These are phyloP conservation scores for Onygena corvina DNA, from an alignment of 2,329 filamentous ascomycete species.

Conservation along the genomic window DNA sequence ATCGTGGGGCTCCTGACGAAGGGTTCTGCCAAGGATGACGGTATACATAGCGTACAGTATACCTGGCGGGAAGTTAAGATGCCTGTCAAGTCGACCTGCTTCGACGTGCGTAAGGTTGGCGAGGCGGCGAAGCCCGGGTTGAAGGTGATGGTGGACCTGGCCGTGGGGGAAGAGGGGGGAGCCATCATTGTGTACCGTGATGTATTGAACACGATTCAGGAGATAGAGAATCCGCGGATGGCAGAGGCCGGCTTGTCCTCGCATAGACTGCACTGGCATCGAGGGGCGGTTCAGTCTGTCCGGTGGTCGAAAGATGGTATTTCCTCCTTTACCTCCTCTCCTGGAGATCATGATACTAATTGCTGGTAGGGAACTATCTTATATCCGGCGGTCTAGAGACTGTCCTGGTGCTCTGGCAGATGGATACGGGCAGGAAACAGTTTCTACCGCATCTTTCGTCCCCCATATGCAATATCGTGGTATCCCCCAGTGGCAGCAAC, in stretches of 20 bases:
- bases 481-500: constrained; percentile 66
- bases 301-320: constrained; percentile 89
- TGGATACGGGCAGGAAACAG: constrained; percentile 71
- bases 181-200: constrained; percentile 73
- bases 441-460: constrained; percentile 84
- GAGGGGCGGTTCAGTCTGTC: constrained; percentile 65
- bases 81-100: constrained; percentile 52
- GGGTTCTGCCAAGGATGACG: constrained; percentile 18
- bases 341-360: no score
- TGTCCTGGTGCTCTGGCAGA: constrained; percentile 81
- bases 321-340: neutral
- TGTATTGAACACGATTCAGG: constrained; percentile 46
- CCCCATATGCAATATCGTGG: constrained; percentile 68
- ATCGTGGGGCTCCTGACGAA: constrained; percentile 46
- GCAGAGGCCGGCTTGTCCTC: constrained; percentile 36
- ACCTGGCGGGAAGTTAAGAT: constrained; percentile 44
- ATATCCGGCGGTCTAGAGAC: constrained; percentile 88
- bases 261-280: constrained; percentile 81
- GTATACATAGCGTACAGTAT: constrained; percentile 29
- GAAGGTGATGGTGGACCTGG: constrained; percentile 51
- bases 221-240: constrained; percentile 34
- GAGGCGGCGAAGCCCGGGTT: neutral
- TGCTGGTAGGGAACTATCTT: constrained; percentile 64
- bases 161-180: constrained; percentile 64
- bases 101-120: constrained; percentile 47